Evolutionary conservation across 371 early-diverging fungal genomes (phyloP), one percentile per base, ranked within the genome.

Genomic region (Mortierella sp.): DNA sequence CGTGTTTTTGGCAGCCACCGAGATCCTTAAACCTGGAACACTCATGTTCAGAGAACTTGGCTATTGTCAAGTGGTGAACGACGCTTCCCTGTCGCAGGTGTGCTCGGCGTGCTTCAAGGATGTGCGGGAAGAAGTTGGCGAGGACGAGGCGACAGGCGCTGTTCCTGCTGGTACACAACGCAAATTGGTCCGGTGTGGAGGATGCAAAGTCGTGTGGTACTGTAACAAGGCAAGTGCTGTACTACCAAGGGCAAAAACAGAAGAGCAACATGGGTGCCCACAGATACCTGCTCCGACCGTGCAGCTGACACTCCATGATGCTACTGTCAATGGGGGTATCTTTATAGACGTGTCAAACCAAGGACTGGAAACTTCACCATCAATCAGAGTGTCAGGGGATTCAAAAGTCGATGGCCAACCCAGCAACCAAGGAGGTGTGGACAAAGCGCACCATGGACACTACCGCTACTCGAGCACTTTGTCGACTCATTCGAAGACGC

Each of bases 301-400:
- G 10, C 12, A 4, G 12, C 22, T n/a, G 48, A 47, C 22, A 22
- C 10, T 5, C 7, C 22, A 22, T 22, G 27, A 14, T 47, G 10
- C 24, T 22, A 1, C 50, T 17, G 13, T 4, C 10, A 12, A 43
- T 43, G 2, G 24, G 16, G 16, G 13, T 2, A 25, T 3, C 25
- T 25, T 12, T 19, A 29, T 60, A 73, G 74, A 52, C 62, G 5
- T 73, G 74, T 47, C 74, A 73, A 57, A 54, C 55, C 59, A 73
- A 60, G 27, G 74, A 73, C 57, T 73, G 74, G 74, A 73, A 73
- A 29, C 57, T 73, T 12, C 74, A 73, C 19, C 74, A 73, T 51
- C 74, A 67, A 51, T 44, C 63, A 43, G 74, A 73, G 27, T 73
- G 74, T 10, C 63, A 73, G 31, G 74, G 74, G 9, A 73, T 73